Conservation (phyloP, 129 eudicot genomes). For the Chrysanthemum lavandulifolium region DNA sequence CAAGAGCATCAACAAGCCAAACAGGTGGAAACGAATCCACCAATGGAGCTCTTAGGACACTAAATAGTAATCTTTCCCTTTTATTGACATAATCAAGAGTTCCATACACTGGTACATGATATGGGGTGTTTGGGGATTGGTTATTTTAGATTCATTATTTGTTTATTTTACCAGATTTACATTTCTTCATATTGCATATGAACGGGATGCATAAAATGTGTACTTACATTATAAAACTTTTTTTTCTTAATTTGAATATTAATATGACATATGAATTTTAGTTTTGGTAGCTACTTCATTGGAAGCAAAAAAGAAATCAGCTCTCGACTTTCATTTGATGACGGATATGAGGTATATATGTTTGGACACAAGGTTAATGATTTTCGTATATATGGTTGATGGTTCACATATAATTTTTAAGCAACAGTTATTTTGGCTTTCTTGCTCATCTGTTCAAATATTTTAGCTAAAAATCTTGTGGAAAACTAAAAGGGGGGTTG, state of each 20-base stretch:
- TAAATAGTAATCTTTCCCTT: constrained; percentile 36
- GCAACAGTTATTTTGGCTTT: not conserved
- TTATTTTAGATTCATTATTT: too few species aligned
- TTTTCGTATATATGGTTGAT: not conserved
- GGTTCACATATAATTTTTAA: not conserved
- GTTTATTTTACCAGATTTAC: too few species aligned
- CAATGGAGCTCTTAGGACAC: constrained; percentile 61
- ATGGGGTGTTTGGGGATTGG: too few species aligned
- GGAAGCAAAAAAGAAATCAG: constrained; percentile 57
- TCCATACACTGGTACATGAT: too few species aligned
- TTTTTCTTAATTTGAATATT: constrained; percentile 19
- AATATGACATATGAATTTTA: constrained; percentile 29
- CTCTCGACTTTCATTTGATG: constrained; percentile 77
- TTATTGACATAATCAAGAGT: too few species aligned
- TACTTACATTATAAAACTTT: too few species aligned
- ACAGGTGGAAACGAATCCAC: constrained; percentile 41
- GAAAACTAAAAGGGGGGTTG: too few species aligned
- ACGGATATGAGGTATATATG: constrained; percentile 2
- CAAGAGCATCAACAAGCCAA: constrained; percentile 46
- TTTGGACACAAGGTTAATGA: not conserved
- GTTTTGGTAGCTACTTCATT: constrained; percentile 86
- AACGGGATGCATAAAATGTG: too few species aligned
- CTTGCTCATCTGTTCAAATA: not conserved
- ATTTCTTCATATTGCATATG: too few species aligned
- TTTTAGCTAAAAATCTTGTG: not conserved